Base-by-base conservation (phyloP, 148 eudicot genomes). In the Spergularia bocconei region DNA sequence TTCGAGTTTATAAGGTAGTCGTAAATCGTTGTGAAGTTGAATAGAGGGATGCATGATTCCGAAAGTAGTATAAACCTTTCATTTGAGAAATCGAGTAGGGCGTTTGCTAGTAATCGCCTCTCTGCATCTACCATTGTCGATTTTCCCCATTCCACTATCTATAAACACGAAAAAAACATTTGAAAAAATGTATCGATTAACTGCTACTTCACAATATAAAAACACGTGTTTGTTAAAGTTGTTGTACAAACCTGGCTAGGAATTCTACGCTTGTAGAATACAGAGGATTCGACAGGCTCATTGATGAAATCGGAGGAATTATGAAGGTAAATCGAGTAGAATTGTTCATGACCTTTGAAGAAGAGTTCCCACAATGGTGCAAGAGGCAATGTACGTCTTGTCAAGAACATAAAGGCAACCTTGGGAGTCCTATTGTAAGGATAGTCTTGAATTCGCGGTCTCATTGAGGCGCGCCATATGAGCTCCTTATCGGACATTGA, bases 321-420 rank as follows among this genome's bases (percentile, higher is more conserved):
- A 69, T 92, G 97, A 15, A 92, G 78, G 67, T 92, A 92, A 55
- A 92, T 87, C 6, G 97, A 80, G 61, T 78, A 92, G 15, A 86
- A 69, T 5, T 87, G 83, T 71, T 86, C 80, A 69, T 90, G 73
- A 16, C 97, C 92, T 62, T 85, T 80, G 41, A 92, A 92, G 83
- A 92, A 92, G 79, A 63, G 59, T 80, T 92, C 97, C 92, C 97
- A 92, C 62, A 92, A 72, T 0, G 92, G 88, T 2, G 88, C 87
- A 5, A 92, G 57, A 7, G 87, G 76, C 61, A 92, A 80, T 11
- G 81, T 73, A 39, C 77, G 84, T 59, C 85, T 79, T 0, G 87
- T 86, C 84, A 92, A 78, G 85, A 90, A 90, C 97, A 92, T 87
- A 77, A 92, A 92, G 0, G 97, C 92, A 19, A 92, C 82, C 77